Base-by-base conservation (phyloP, 768 basidiomycete genomes). In the Tulasnella sp. region DNA sequence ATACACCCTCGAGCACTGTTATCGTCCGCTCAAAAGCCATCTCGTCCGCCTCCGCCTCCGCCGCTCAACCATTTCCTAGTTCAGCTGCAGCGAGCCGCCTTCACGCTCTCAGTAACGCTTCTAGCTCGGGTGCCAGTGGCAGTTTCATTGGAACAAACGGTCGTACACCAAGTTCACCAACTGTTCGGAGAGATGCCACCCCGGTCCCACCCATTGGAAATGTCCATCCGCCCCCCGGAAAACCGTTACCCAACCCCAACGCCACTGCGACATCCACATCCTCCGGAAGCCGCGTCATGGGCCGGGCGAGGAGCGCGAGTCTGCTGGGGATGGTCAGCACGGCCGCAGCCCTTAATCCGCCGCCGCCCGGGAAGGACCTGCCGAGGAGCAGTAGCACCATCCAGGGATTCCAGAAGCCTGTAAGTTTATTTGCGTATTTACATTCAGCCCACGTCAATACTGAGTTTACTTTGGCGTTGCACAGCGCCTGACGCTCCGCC, bases 251-350 rank as follows among this genome's bases (percentile, higher is more conserved):
- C 15, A 44, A 40, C 26, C 77, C 77, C 15, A 77, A 44, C 39
- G 26, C 69, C 67, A 46, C 74, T 75, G 15, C 74, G 5, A 40
- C 73, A 44, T 73, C 71, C 71, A 29, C 73, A 32, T 74, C 73
- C 26, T 55, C 73, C 40, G 73, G 73, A 3, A 48, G 44, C 32
- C 61, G 69, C 26, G 35, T 39, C 26, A 32, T 77, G 10, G 77
- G 69, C n/a, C 77, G 77, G 16, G 69, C 55, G 13, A 70, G 77
- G 26, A 77, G 77, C 37, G 77, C 77, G 5, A 71, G 69, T 37
- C 35, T 77, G 15, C 77, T 77, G 2, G 77, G 69, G 29, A 77
- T 77, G 69, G 69, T 73, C 23, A 71, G 42, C 42, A 70, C 77
- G 16, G 77, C 71, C 35, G 69, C 77, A 16, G 37, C 37, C 5